Percentiles rank a stretch among this genome's conserved stretches.
Conservation (phyloP, 306 rosid genomes). For the Oemleria cerasiformis region DNA sequence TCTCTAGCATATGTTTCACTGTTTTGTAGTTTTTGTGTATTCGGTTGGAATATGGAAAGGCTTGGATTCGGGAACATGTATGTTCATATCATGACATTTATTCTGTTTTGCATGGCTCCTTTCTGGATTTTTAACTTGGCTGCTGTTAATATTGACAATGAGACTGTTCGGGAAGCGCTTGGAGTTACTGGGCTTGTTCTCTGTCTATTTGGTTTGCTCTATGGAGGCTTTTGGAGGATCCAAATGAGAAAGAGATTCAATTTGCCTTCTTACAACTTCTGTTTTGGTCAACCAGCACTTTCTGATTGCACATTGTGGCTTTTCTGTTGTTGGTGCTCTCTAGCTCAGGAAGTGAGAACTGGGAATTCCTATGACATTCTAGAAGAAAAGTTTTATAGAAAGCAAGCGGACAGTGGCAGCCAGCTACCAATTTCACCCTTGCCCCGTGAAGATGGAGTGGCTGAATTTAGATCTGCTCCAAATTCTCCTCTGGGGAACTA, state of each 20-base stretch:
- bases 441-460: constrained; percentile 47
- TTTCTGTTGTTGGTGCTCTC: constrained; percentile 93
- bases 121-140: constrained; percentile 86
- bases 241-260: constrained; percentile 89
- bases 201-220: constrained; percentile 77
- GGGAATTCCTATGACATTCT: constrained; percentile 60
- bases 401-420: constrained; percentile 20
- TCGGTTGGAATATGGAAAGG: constrained; percentile 97
- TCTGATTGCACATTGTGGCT: constrained; percentile 88
- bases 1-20: constrained; percentile 76
- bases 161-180: constrained; percentile 49
- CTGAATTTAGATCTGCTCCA: constrained; percentile 31
- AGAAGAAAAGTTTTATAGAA: constrained; percentile 50
- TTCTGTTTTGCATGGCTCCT: constrained; percentile 84
- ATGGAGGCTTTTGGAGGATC: constrained; percentile 99
- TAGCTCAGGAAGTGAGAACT: constrained; percentile 89
- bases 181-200: constrained; percentile 63
- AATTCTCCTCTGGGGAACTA: constrained; percentile 41
- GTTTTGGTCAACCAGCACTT: constrained; percentile 59
- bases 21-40: constrained; percentile 76
- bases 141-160: constrained; percentile 79
- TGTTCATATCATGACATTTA: constrained; percentile 81
- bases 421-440: constrained; percentile 42
- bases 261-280: constrained; percentile 71
- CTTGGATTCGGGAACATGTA: constrained; percentile 95